These are phyloP conservation scores for Microthlaspi erraticum DNA, from an alignment of 345 rosid genomes.

Conservation along the genomic window DNA sequence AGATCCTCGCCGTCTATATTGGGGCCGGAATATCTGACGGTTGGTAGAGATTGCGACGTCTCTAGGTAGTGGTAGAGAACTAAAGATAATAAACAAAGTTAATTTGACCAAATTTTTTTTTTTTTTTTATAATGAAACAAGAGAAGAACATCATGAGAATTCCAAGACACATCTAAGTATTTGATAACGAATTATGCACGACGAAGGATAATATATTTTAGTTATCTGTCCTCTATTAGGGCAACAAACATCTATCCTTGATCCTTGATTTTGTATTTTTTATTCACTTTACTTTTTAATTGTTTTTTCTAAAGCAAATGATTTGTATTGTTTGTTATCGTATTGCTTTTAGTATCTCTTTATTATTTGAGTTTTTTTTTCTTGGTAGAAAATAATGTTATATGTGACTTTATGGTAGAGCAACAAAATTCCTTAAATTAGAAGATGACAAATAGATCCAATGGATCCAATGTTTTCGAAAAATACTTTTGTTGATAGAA, in stretches of 20 bases:
- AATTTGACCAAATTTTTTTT: slow-evolving; percentile 4
- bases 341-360: background rate
- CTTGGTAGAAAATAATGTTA: background rate
- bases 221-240: slow-evolving; percentile 27
- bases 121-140: too few relatives aligned
- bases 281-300: background rate
- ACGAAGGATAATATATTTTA: slow-evolving; percentile 36
- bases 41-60: slow-evolving; percentile 48
- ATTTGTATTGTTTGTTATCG: background rate
- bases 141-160: slow-evolving; percentile 25
- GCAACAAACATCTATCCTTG: slow-evolving; percentile 31
- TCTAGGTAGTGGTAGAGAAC: slow-evolving; percentile 47
- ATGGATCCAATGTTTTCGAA: slow-evolving; percentile 18
- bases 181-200: slow-evolving; percentile 36
- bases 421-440: slow-evolving; percentile 11
- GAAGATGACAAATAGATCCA: background rate
- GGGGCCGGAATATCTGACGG: slow-evolving; percentile 44
- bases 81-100: background rate
- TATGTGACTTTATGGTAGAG: slow-evolving; percentile 11
- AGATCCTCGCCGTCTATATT: slow-evolving; percentile 44
- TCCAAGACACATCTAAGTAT: background rate
- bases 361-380: background rate
- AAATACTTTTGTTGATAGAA: background rate
- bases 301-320: background rate
- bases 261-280: slow-evolving; percentile 26